Percentiles rank a stretch among this genome's conserved stretches.
Conservation (phyloP, 192 early-diverging fungal genomes). For the Coemansia sp. region DNA sequence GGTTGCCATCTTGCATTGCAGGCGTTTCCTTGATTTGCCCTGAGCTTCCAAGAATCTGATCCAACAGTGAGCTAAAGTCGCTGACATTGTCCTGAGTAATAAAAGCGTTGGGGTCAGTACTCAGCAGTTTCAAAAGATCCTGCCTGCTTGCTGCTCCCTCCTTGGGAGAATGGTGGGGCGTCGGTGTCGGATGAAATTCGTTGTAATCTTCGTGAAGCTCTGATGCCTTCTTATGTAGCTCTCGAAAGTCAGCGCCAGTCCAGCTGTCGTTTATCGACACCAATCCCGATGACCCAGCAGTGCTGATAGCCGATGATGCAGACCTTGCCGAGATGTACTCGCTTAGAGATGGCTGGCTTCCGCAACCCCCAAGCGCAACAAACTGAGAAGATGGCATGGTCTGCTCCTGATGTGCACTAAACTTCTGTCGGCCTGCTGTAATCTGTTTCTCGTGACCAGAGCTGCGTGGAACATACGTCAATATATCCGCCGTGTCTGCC, state of each 20-base stretch:
- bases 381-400: neutral
- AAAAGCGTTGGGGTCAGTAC: constrained; percentile 36
- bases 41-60: constrained; percentile 27
- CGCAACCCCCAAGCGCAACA: neutral
- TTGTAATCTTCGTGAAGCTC: constrained; percentile 35
- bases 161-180: constrained; percentile 51
- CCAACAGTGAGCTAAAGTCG: constrained; percentile 35
- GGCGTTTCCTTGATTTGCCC: constrained; percentile 19
- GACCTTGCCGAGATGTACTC: constrained; percentile 42
- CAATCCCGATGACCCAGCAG: neutral
- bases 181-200: constrained; percentile 51
- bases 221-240: constrained; percentile 33
- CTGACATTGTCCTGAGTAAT: constrained; percentile 38
- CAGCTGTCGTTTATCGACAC: constrained; percentile 38
- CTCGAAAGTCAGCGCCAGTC: constrained; percentile 39
- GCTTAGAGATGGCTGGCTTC: constrained; percentile 45
- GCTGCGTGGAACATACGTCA: neutral
- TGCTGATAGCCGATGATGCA: constrained; percentile 4
- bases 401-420: neutral
- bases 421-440: neutral
- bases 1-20: neutral
- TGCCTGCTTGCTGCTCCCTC: constrained; percentile 24
- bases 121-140: constrained; percentile 35
- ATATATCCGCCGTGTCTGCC: neutral
- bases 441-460: neutral